Base-by-base conservation (phyloP, 169 alveolate genomes). In the Toxoplasma gondii region DNA sequence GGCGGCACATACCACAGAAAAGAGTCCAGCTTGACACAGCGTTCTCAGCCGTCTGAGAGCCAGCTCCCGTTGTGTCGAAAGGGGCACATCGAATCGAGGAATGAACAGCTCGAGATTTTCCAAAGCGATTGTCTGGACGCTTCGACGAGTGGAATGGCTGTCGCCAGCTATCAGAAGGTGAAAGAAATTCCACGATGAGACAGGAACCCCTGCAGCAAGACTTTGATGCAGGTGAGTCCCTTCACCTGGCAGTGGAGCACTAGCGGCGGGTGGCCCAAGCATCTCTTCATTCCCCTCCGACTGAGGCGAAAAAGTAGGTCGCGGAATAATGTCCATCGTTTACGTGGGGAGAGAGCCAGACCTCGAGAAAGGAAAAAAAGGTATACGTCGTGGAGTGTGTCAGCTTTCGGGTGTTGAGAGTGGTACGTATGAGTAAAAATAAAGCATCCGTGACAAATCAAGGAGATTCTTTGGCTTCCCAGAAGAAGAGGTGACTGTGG, bases 1-100 rank as follows among this genome's bases (percentile, higher is more conserved):
- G n/a, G n/a, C n/a, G 12, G 58, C n/a, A 39, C 90, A 67, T 43
- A 39, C 90, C 38, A 94, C 93, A 31, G 91, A 86, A 22, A 86
- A 41, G 10, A 86, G 44, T n/a, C 78, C 80, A 34, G 44, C 78
- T 31, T 34, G 44, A n/a, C 91, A 86, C 29, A 86, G 44, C 24
- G 0, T 43, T 34, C 39, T 44, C n/a, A 86, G 91, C 1, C 91
- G 91, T 16, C n/a, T 36, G 43, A 39, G 58, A 31, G 91, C 91
- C 38, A 86, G 58, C 34, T 86, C 80, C 2, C 91, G 53, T 22
- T 86, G 91, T 36, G 45, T 34, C 41, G 69, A 31, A 27, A 86
- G 91, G 4, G 78, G 45, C 41, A 86, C 91, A 36, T 86, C 44
- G 91, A 45, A 86, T 34, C 91, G 36, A 4, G 91, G 91, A 41